Evolutionary conservation across 2,329 filamentous ascomycete genomes (phyloP), one percentile per base, ranked within the genome.

Genomic region (Fonsecaea pedrosoi): DNA sequence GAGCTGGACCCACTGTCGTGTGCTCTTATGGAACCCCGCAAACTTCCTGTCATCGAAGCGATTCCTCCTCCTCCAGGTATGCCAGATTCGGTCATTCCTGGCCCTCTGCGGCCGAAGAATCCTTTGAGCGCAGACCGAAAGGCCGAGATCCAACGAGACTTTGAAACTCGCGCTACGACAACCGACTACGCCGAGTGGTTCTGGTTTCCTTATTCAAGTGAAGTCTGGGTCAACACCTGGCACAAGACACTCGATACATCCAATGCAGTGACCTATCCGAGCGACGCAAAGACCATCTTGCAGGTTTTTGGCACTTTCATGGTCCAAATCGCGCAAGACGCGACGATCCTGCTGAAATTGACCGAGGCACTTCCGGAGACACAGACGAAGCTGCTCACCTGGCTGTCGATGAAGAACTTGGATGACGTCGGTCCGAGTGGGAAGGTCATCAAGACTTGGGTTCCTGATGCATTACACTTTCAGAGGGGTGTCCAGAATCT

Each of bases 161-260:
- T 83, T 65, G 76, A 81, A 65, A 67, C 73, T 1, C 74, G 77
- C 2, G 80, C 80, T 13, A 71, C 72, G 0, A 77, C 80, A 35
- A 76, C 79, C 57, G 83, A 82, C 67, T 84, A 84, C 62, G 73
- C 76, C 25, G 82, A 84, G 69, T 84, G 81, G 80, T 84, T 84
- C 70, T 84, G 82, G 82, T 84, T 84, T 66, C 78, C 82, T 0
- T 82, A 82, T 62, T 78, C 79, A 21, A 75, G 79, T 58, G 75
- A 80, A 50, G 77, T 78, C 4, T 83, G 82, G 81, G 77, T 83
- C 18, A 82, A 84, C 68, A 80, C 77, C 30, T 84, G 82, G 81
- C 78, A 82, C 62, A 75, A 74, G 61, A 70, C 68, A 2, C 38
- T 50, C 30, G 68, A 70, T 21, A 34, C 60, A 5, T 66, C 65